phyloP scores from a whole-genome alignment of 2,329 filamentous ascomycete species.

The Tolypocladium tundrense region DNA sequence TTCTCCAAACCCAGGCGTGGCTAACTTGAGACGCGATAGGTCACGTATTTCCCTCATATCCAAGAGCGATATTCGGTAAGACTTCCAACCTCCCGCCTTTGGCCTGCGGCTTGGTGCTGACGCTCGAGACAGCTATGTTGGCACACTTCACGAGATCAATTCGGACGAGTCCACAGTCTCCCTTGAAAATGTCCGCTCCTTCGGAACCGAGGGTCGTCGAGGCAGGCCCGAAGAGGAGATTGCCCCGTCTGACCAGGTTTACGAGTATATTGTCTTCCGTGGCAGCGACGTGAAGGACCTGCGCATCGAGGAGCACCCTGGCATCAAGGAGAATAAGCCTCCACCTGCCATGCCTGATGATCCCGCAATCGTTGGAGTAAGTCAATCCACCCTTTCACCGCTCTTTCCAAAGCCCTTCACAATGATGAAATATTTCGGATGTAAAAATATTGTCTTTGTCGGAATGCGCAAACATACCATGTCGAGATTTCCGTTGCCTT shows the following conservation, averaged over 20 bases:
- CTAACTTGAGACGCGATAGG: slow-evolving; percentile 23
- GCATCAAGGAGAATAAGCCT: slow-evolving; percentile 63
- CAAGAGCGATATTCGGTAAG: slow-evolving; percentile 92
- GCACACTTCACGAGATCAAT: slow-evolving; percentile 94
- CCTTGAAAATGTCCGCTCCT: slow-evolving; percentile 90
- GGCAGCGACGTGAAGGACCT: slow-evolving; percentile 98
- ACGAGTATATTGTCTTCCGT: slow-evolving; percentile 97
- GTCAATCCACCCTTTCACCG: slow-evolving; percentile 30
- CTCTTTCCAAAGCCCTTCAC: slow-evolving; percentile 19
- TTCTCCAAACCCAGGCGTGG: not conserved
- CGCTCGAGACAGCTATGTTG: slow-evolving; percentile 64
- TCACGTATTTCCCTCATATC: slow-evolving; percentile 94
- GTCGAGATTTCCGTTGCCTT: slow-evolving; percentile 99
- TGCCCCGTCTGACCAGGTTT: slow-evolving; percentile 73
- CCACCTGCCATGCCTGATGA: slow-evolving; percentile 79
- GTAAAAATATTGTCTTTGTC: slow-evolving; percentile 70
- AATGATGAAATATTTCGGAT: slow-evolving; percentile 98
- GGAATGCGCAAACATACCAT: slow-evolving; percentile 87
- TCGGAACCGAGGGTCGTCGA: slow-evolving; percentile 85
- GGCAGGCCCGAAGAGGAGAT: slow-evolving; percentile 73
- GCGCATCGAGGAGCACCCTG: slow-evolving; percentile 76
- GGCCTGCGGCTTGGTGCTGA: slow-evolving; percentile 17
- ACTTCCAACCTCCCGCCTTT: slow-evolving; percentile 10
- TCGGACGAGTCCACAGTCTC: slow-evolving; percentile 95
- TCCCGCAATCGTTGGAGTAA: slow-evolving; percentile 93